These are phyloP conservation scores for Primulina huaijiensis DNA, from an alignment of 257 asterid species.

Conservation along the genomic window DNA sequence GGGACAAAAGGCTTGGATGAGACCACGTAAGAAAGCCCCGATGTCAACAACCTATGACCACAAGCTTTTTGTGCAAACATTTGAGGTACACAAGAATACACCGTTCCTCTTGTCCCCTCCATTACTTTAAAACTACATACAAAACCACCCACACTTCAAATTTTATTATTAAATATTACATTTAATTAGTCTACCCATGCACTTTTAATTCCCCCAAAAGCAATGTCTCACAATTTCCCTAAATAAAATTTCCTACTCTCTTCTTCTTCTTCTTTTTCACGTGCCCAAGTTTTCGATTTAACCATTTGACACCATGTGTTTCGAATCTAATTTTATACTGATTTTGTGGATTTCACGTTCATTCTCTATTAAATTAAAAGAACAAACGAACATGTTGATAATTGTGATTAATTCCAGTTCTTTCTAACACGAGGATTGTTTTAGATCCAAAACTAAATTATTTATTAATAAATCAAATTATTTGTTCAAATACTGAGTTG, in stretches of 20 bases:
- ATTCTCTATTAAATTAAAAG: too few relatives aligned
- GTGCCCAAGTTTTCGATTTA: too few relatives aligned
- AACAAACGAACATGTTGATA: not conserved
- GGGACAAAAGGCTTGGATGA: constrained; percentile 35
- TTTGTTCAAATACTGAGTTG: too few relatives aligned
- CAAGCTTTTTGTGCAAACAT: constrained; percentile 24
- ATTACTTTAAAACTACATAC: constrained; percentile 23
- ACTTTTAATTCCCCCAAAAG: not conserved
- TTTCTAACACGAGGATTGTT: too few relatives aligned
- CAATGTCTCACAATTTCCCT: not conserved
- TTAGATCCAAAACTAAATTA: too few relatives aligned
- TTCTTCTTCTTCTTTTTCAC: not conserved
- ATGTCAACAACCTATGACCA: constrained; percentile 32
- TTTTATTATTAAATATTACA: not conserved
- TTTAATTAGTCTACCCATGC: constrained; percentile 6
- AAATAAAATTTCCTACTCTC: not conserved
- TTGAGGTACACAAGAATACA: constrained; percentile 53
- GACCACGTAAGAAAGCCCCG: constrained; percentile 42
- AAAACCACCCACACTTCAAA: not conserved
- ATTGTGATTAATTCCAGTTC: too few relatives aligned
- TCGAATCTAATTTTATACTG: not conserved
- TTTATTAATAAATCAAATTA: too few relatives aligned
- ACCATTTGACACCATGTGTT: not conserved
- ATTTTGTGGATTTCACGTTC: not conserved
- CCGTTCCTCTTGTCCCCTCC: constrained; percentile 35